Base-by-base conservation (phyloP, 2,329 filamentous ascomycete species). In the Pseudogymnoascus sp. region DNA sequence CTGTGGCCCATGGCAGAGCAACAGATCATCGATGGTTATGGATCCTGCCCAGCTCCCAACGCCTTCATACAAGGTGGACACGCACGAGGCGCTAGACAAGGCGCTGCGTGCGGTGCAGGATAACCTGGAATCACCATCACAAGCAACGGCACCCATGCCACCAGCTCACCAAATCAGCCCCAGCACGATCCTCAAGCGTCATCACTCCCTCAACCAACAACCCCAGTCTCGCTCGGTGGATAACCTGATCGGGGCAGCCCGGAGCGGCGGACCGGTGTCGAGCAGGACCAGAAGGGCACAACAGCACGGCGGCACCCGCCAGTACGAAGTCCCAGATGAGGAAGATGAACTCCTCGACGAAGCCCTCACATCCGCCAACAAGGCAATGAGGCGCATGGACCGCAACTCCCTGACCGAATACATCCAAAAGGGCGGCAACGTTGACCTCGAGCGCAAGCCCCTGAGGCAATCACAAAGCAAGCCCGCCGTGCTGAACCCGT, bases 291-390 rank as follows among this genome's bases (percentile, higher is more conserved):
- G 93, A 64, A 84, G 91, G 65, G 88, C 90, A 11, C 83, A 96
- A 73, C 87, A 90, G 13, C 79, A 81, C 4, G 88, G 91, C 66
- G 89, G 89, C 4, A 86, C 89, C 59, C 88, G 90, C 70, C 88
- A 91, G 66, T 97, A 97, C 73, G 95, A 99, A 72, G 93, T 93
- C 0, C 91, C 95, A 1, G 93, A 96, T 70, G 95, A 99, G 75
- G 93, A 97, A 72, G 95, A 99, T 65, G 95, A 99, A 76, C 82
- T 99, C 8, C 81, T 97, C 8, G 93, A 97, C 69, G 95, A 99
- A 76, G 92, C 87, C 19, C 80, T 97, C 44, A 83, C 86, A 59
- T 91, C 90, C 5, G 90, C 92, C 0, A 87, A 88, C 70, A 85
- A 84, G 65, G 90, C 87, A 6, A 89, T 90, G 71, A 88, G 85